Evolutionary conservation across 1,139 yeast genomes (phyloP), one percentile per base, ranked within the genome.

Genomic region (Suhomyces taliae): DNA sequence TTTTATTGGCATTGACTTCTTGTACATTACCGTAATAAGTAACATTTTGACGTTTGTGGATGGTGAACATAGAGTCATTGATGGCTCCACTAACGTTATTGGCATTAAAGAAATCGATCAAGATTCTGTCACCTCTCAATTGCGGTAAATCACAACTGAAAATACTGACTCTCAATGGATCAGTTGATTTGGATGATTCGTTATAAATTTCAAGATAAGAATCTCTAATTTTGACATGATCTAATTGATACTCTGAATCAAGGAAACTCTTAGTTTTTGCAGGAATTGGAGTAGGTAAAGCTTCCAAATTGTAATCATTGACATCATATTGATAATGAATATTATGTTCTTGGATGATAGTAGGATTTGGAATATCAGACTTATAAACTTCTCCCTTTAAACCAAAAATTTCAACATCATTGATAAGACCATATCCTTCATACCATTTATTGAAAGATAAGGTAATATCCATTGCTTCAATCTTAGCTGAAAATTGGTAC

Each of bases 41-140:
- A 46, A 49, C 61, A 29, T 61, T 61, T 53, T 72, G 79, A 48
- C 72, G 71, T 50, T 85, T 85, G 56, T 86, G 93, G 24, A 87
- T 76, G 2, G 90, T 85, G 65, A 86, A 86, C 69, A 87, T 72
- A 0, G 93, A 81, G 49, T 85, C 85, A 57, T 86, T 85, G 11
- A 86, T 73, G 1, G 90, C 81, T 0, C 95, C 95, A 14, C 86
- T 82, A 29, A 85, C 83, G 45, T 84, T 82, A 49, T 76, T 76
- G 12, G 90, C 88, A 60, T 83, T 83, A 66, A 87, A 78, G 48
- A 86, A 76, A 62, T 86, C 93, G 47, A 83, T 67, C 44, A 84
- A 67, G 36, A 83, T 58, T 67, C 86, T 76, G 47, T 78, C 74
- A 14, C 84, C 78, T 40, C 89, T 71, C 36, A 87, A 61, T 51